Evolutionary conservation across 495 filamentous ascomycete species (phyloP).

Genomic region (Aspergillus haitiensis): DNA sequence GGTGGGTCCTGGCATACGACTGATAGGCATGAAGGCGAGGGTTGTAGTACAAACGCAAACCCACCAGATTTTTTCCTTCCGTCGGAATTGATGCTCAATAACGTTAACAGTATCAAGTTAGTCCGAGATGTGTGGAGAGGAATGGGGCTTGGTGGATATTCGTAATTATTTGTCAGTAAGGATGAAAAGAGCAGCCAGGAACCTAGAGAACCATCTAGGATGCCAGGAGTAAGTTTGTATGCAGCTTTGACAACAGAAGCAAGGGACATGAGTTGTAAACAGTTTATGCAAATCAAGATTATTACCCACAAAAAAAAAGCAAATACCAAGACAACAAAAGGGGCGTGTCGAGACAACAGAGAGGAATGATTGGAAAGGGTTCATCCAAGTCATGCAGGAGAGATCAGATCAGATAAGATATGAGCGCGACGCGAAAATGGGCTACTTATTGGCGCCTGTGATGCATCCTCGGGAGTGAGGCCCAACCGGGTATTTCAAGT

Average conservation of each 20-base stretch:
- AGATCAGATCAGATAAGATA: neutral
- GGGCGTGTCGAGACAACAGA: no score
- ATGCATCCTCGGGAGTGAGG: neutral
- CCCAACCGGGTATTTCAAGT: neutral
- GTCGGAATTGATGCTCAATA: neutral
- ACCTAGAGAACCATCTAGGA: neutral
- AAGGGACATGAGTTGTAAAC: no score
- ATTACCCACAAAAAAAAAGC: no score
- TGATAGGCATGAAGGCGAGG: neutral
- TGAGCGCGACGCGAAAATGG: neutral
- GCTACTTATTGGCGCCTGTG: neutral
- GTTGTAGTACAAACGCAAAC: neutral
- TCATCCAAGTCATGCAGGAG: no score
- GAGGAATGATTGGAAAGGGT: no score
- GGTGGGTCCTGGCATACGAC: no score
- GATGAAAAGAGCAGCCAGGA: neutral
- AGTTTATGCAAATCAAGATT: no score
- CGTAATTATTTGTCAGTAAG: constrained; percentile 4
- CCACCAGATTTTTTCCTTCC: neutral
- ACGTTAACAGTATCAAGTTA: neutral
- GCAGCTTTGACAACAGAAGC: no score
- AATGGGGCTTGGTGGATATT: neutral
- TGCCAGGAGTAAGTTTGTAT: no score
- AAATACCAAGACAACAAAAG: no score
- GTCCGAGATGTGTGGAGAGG: neutral